Evolutionary conservation across 2,329 filamentous ascomycete species (phyloP).

Genomic region (Penicillium glabrum): DNA sequence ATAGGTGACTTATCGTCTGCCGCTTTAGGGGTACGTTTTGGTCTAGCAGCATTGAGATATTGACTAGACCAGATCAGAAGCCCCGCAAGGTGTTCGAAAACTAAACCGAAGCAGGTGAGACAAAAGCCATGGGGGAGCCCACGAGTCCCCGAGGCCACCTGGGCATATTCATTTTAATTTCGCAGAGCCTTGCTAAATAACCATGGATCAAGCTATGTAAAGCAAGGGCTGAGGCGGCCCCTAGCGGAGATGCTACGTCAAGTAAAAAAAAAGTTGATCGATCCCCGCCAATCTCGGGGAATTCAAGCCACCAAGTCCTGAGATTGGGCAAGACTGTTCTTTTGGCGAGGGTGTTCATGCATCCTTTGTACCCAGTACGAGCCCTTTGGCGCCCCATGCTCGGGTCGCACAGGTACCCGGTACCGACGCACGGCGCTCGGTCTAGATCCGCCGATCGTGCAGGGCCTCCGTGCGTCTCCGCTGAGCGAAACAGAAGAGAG

Average conservation of each 20-base stretch:
- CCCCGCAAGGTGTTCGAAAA: neutral
- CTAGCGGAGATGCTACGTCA: neutral
- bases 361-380: neutral
- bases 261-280: neutral
- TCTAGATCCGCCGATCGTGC: conserved; percentile 27
- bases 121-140: neutral
- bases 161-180: neutral
- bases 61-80: conserved; percentile 1
- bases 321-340: neutral
- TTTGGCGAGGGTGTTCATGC: neutral
- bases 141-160: neutral
- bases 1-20: neutral
- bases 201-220: neutral
- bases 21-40: neutral
- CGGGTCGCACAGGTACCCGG: neutral
- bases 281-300: neutral
- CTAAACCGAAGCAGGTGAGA: neutral
- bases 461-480: conserved; percentile 9
- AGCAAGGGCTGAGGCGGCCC: neutral
- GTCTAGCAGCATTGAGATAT: neutral
- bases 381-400: neutral
- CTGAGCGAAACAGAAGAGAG: neutral
- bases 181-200: neutral
- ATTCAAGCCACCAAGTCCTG: neutral
- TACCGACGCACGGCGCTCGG: neutral